Evolutionary conservation across 345 rosid species (phyloP), one percentile per base, ranked within the genome.

Genomic region (Hypericum perforatum): DNA sequence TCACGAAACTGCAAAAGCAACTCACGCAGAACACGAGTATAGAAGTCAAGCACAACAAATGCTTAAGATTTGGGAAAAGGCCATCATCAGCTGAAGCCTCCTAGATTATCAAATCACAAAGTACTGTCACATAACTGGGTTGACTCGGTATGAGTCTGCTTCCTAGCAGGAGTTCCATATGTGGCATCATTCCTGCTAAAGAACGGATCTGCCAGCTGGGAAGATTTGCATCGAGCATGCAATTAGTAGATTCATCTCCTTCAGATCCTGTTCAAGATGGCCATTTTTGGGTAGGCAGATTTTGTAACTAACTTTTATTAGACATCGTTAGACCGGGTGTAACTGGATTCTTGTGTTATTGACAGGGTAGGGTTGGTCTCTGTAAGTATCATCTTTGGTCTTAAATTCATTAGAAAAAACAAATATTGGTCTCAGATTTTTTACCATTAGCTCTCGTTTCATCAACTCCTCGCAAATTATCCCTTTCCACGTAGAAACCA

Each of bases 31-130:
- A 56, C 52, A 62, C 84, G 0, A 91, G 96, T 62, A 61, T 91
- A 44, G 90, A 81, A 49, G 41, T 58, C 65, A 82, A 72, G 62
- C 79, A 82, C 67, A 76, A 79, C 62, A 81, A 75, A 22, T 61
- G 70, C 54, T 45, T 60, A 53, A 56, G 61, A 66, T 66, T 85
- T 6, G 63, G 74, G 43, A 86, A 70, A 72, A 71, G 62, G 70
- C 81, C 70, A 73, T 37, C 40, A 29, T 37, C 40, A 29, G 57
- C 16, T 6, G 49, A 39, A 40, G 45, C 39, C 36, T 41, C 39
- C 36, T 41, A 5, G 52, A 16, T 46, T 39, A 57, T 58, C 41
- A 39, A 56, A 29, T 63, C 45, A 48, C 14, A 22, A 64, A 45
- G 46, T 53, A 53, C 50, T 50, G 32, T 4, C 32, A 4, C 32